These are phyloP conservation scores for Xerocomellus amylosporus DNA, from an alignment of 768 basidiomycete species.

Conservation along the genomic window DNA sequence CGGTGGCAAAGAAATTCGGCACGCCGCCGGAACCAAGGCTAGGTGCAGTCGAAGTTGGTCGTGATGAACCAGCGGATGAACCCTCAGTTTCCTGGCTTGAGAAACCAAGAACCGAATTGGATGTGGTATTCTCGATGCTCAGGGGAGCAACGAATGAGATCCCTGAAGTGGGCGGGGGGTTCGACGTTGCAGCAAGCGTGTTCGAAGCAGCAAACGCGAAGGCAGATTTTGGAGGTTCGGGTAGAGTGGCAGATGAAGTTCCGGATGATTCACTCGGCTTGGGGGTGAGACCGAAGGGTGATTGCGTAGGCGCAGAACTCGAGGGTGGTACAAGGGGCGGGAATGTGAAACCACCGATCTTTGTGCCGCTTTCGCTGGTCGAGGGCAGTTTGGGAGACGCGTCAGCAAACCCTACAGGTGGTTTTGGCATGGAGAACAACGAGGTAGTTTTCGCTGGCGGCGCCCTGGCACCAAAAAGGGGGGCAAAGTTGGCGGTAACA, in stretches of 20 bases:
- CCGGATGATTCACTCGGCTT: conserved; percentile 19
- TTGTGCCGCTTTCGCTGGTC: conserved; percentile 19
- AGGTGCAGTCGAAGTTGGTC: conserved; percentile 12
- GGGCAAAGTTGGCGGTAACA: conserved; percentile 8
- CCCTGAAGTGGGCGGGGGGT: conserved; percentile 8
- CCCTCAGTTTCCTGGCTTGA: conserved; percentile 13
- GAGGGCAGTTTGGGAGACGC: conserved; percentile 8
- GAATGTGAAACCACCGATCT: conserved; percentile 24
- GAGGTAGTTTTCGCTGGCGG: conserved; percentile 17
- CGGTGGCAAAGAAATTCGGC: conserved; percentile 23
- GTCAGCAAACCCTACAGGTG: conserved; percentile 26
- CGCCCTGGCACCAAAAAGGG: conserved; percentile 12
- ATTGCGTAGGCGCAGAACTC: conserved; percentile 5
- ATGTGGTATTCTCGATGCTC: conserved; percentile 4
- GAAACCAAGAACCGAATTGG: conserved; percentile 4
- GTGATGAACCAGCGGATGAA: conserved; percentile 4
- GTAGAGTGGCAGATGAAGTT: conserved; percentile 11
- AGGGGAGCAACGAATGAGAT: conserved; percentile 20
- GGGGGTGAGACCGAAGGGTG: conserved; percentile 14
- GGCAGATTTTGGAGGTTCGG: conserved; percentile 28
- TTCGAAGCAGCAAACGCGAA: conserved; percentile 25
- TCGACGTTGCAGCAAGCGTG: conserved; percentile 3
- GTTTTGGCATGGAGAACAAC: conserved; percentile 34
- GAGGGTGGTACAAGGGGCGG: conserved; percentile 24
- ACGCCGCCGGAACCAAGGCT: conserved; percentile 14